Evolutionary conservation across 768 basidiomycete genomes (phyloP).

Genomic region (Lepiota subincarnata): DNA sequence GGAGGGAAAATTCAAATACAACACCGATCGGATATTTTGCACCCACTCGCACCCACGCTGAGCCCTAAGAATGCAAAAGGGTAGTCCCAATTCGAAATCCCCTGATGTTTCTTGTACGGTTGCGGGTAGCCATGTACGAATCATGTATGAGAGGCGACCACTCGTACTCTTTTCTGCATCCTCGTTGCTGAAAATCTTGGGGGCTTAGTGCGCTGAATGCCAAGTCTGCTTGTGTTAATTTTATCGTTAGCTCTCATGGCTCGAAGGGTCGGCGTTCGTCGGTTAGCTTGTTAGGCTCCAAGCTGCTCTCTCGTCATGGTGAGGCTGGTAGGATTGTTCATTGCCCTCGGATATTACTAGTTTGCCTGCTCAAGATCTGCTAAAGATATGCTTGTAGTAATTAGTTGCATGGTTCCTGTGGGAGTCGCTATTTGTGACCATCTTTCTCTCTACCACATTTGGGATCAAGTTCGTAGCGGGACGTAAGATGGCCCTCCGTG

Average conservation of each 20-base stretch:
- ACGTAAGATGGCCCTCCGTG: too few relatives aligned
- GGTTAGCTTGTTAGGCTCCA: constrained; percentile 98
- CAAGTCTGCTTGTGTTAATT: too few relatives aligned
- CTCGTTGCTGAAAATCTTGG: constrained; percentile 94
- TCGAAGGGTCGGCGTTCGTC: constrained; percentile 36
- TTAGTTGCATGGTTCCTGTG: constrained; percentile 96
- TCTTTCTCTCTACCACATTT: constrained; percentile 62
- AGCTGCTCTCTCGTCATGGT: constrained; percentile 95
- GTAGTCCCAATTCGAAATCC: constrained; percentile 92
- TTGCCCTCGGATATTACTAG: constrained; percentile 38
- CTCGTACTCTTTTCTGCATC: constrained; percentile 98
- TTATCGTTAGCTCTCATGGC: too few relatives aligned
- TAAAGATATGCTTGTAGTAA: constrained; percentile 79
- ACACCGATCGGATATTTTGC: constrained; percentile 77
- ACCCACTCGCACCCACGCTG: constrained; percentile 59
- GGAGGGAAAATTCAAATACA: too few relatives aligned
- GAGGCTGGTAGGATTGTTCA: too few relatives aligned
- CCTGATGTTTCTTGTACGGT: constrained; percentile 94
- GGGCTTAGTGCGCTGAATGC: too few relatives aligned
- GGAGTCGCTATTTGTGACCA: constrained; percentile 98
- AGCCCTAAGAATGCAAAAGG: constrained; percentile 44
- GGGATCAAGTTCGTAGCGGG: too few relatives aligned
- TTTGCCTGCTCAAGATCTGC: constrained; percentile 56
- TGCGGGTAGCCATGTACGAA: constrained; percentile 87
- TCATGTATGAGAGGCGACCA: constrained; percentile 99